phyloP scores from a whole-genome alignment of 805 yeast genomes.

The Cyberlindnera veronae region DNA sequence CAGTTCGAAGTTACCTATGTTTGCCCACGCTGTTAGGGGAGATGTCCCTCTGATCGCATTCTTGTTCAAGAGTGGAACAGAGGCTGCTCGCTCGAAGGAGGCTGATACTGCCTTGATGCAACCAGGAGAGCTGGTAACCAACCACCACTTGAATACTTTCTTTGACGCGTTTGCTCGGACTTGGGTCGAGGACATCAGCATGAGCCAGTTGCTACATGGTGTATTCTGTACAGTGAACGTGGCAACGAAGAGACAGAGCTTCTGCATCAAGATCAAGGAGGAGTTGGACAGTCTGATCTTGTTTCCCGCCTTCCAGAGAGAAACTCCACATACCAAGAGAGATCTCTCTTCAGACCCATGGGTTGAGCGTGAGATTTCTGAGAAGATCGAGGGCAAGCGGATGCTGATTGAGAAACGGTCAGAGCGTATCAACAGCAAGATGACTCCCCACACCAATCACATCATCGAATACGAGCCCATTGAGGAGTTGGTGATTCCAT shows the following conservation, averaged over 20 bases:
- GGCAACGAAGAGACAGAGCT: slow-evolving; percentile 25
- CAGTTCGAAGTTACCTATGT: slow-evolving; percentile 24
- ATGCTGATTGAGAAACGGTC: slow-evolving; percentile 2
- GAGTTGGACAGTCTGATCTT: slow-evolving; percentile 29
- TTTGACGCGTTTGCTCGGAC: slow-evolving; percentile 40
- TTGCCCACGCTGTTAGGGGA: slow-evolving; percentile 26
- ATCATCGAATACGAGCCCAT: neutral
- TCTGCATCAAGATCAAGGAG: slow-evolving; percentile 38
- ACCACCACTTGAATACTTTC: slow-evolving; percentile 22
- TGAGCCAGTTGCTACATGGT: slow-evolving; percentile 37
- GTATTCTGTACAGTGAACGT: slow-evolving; percentile 40
- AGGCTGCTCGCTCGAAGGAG: slow-evolving; percentile 11
- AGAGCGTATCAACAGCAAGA: slow-evolving; percentile 2
- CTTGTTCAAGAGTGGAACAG: slow-evolving; percentile 30
- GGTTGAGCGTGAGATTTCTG: neutral
- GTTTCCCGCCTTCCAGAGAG: slow-evolving; percentile 27
- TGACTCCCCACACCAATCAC: slow-evolving; percentile 2
- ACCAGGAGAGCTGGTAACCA: slow-evolving; percentile 4
- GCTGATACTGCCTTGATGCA: slow-evolving; percentile 14
- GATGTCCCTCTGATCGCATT: slow-evolving; percentile 37
- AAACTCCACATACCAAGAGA: neutral
- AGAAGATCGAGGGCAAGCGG: neutral
- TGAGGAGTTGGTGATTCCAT: slow-evolving; percentile 14
- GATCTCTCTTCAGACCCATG: too few species aligned
- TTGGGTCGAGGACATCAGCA: slow-evolving; percentile 36